Evolutionary conservation across 1,284 basidiomycete species (phyloP).

Genomic region (Cutaneotrichosporon sp.): DNA sequence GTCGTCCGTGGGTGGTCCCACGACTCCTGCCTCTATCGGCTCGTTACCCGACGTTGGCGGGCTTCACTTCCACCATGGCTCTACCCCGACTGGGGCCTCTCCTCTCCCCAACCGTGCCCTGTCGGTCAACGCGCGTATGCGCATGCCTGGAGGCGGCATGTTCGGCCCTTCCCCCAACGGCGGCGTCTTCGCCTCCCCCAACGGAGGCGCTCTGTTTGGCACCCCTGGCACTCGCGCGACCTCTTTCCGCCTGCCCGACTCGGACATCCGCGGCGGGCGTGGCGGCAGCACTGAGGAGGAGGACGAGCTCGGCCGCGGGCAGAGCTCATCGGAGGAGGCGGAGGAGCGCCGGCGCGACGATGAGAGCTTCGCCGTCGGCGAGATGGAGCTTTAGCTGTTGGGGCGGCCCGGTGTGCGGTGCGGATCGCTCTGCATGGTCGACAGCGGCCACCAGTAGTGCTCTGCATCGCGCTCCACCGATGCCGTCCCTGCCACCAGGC

Average conservation of each 20-base stretch:
- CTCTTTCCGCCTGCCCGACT: conserved; percentile 32
- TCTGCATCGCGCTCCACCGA: neutral
- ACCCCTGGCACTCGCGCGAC: conserved; percentile 7
- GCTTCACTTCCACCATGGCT: conserved; percentile 39
- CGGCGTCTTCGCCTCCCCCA: conserved; percentile 35
- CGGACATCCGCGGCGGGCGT: conserved; percentile 39
- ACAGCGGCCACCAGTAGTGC: neutral
- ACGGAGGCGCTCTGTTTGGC: no score
- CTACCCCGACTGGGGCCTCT: conserved; percentile 25
- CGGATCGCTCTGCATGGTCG: neutral
- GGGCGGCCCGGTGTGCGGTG: neutral
- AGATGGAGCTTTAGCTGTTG: conserved; percentile 26
- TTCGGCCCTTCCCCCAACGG: conserved; percentile 29
- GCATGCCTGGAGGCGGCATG: conserved; percentile 49
- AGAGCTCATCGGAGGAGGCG: conserved; percentile 38
- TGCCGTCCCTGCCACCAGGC: neutral
- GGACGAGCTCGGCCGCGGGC: conserved; percentile 21
- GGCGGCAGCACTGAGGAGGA: conserved; percentile 43
- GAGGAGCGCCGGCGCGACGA: conserved; percentile 36
- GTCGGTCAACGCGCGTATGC: conserved; percentile 33
- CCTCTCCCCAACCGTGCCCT: conserved; percentile 37
- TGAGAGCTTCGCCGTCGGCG: conserved; percentile 26
- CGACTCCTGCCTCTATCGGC: conserved; percentile 36
- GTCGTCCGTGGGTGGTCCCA: conserved; percentile 31
- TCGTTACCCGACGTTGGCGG: conserved; percentile 46